Conservation (phyloP, 78 protist species). For the Dictyostelium intermedium region DNA sequence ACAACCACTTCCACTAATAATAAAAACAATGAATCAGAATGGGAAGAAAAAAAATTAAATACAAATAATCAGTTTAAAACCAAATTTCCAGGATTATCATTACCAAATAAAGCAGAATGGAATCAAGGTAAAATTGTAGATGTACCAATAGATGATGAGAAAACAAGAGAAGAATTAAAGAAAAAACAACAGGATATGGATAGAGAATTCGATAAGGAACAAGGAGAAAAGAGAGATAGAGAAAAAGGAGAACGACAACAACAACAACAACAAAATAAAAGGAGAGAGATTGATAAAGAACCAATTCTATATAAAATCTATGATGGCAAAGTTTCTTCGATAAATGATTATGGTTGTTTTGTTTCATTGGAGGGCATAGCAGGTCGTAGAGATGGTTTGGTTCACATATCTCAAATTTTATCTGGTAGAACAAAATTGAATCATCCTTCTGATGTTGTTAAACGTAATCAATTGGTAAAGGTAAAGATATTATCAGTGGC, state of each 20-base stretch:
- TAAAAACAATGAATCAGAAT: neutral
- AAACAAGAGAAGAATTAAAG: neutral
- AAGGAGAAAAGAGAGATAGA: slow-evolving; percentile 16
- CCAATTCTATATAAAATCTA: slow-evolving; percentile 86
- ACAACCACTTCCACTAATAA: neutral
- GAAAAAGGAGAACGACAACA: neutral
- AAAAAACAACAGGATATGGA: neutral
- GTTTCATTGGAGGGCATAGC: slow-evolving; percentile 83
- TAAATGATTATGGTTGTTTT: slow-evolving; percentile 91
- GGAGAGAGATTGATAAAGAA: slow-evolving; percentile 61
- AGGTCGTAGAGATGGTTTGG: slow-evolving; percentile 90
- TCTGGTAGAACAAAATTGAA: neutral
- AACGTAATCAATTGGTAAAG: slow-evolving; percentile 75
- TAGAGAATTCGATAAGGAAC: neutral
- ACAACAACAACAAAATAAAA: neutral
- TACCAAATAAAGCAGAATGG: slow-evolving; percentile 61
- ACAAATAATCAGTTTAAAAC: neutral
- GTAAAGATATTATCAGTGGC: slow-evolving; percentile 86
- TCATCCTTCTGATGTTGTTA: slow-evolving; percentile 27
- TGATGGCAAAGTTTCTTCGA: slow-evolving; percentile 78
- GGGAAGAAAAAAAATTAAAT: neutral
- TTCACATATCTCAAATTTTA: slow-evolving; percentile 82
- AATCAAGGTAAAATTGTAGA: slow-evolving; percentile 8
- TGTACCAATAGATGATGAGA: neutral
- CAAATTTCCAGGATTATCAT: slow-evolving; percentile 85